A percentile compares a stretch with the other conserved stretches of the same genome.
phyloP scores from a whole-genome alignment of 805 yeast species.

The Candida silvatica region DNA sequence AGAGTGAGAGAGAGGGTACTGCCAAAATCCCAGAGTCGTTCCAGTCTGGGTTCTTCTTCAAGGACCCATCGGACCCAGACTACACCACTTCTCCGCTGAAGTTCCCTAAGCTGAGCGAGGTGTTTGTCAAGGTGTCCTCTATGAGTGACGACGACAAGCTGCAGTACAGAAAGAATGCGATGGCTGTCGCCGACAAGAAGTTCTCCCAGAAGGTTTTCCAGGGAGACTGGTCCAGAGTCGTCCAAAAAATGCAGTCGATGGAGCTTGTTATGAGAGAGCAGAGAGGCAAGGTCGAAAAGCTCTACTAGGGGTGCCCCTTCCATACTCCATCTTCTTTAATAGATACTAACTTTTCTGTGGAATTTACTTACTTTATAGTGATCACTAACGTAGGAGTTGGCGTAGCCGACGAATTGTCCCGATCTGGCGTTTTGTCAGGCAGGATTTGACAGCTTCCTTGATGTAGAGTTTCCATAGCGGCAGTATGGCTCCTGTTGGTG shows the following conservation, averaged over 20 bases:
- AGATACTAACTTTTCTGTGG: too few relatives aligned
- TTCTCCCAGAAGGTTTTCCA: slow-evolving; percentile 20
- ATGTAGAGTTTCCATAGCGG: too few relatives aligned
- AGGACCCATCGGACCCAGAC: slow-evolving; percentile 66
- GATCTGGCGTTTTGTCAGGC: too few relatives aligned
- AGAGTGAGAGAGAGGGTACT: neutral
- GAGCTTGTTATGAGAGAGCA: slow-evolving; percentile 14
- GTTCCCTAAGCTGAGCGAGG: slow-evolving; percentile 33
- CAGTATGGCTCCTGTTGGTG: too few relatives aligned
- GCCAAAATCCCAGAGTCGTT: slow-evolving; percentile 11
- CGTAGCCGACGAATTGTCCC: too few relatives aligned
- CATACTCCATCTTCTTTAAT: too few relatives aligned
- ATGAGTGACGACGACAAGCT: slow-evolving; percentile 9
- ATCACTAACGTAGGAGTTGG: too few relatives aligned
- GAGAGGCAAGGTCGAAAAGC: slow-evolving; percentile 23
- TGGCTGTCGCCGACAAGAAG: slow-evolving; percentile 15
- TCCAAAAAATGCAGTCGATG: slow-evolving; percentile 8
- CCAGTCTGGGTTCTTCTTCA: slow-evolving; percentile 75
- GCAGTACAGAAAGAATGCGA: slow-evolving; percentile 15
- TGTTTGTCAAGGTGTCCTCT: slow-evolving; percentile 29
- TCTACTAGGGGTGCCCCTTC: too few relatives aligned
- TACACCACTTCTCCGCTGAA: slow-evolving; percentile 17
- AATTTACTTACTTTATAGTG: too few relatives aligned
- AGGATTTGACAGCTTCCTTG: too few relatives aligned
- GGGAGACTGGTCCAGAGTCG: slow-evolving; percentile 14